Evolutionary conservation across 2,329 filamentous ascomycete species (phyloP).

Genomic region (Drechslerella coelobrocha): DNA sequence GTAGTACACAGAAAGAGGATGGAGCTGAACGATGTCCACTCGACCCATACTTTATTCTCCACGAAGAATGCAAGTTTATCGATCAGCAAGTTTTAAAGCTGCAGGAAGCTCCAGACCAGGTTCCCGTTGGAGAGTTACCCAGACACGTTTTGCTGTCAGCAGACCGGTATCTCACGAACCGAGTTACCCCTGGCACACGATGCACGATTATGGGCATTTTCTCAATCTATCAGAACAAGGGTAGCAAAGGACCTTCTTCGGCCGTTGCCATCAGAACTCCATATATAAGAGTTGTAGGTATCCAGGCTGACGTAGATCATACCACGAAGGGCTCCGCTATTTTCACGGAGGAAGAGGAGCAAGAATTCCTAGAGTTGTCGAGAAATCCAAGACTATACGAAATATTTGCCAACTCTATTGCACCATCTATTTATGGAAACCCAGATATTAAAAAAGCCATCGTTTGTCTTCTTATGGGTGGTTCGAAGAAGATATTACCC

Average conservation of each 20-base stretch:
- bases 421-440: slow-evolving; percentile 97
- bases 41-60: slow-evolving; percentile 93
- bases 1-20: slow-evolving; percentile 69
- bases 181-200: slow-evolving; percentile 90
- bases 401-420: slow-evolving; percentile 87
- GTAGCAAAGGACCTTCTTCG: slow-evolving; percentile 76
- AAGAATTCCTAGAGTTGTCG: slow-evolving; percentile 92
- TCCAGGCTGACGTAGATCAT: slow-evolving; percentile 87
- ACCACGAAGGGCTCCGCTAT: slow-evolving; percentile 81
- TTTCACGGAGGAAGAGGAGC: slow-evolving; percentile 94
- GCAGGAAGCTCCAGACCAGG: slow-evolving; percentile 95
- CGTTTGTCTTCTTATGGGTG: slow-evolving; percentile 87
- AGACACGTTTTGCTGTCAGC: slow-evolving; percentile 94
- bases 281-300: slow-evolving; percentile 89
- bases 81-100: slow-evolving; percentile 98
- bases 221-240: slow-evolving; percentile 95
- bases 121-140: slow-evolving; percentile 93
- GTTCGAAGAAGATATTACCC: slow-evolving; percentile 95
- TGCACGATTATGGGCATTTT: slow-evolving; percentile 97
- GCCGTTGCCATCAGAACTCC: slow-evolving; percentile 95
- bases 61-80: slow-evolving; percentile 92
- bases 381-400: slow-evolving; percentile 90
- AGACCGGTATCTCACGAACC: slow-evolving; percentile 93
- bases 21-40: slow-evolving; percentile 78
- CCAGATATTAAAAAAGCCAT: slow-evolving; percentile 97